Evolutionary conservation across 768 basidiomycete genomes (phyloP).

Genomic region (Leccinum broughii): DNA sequence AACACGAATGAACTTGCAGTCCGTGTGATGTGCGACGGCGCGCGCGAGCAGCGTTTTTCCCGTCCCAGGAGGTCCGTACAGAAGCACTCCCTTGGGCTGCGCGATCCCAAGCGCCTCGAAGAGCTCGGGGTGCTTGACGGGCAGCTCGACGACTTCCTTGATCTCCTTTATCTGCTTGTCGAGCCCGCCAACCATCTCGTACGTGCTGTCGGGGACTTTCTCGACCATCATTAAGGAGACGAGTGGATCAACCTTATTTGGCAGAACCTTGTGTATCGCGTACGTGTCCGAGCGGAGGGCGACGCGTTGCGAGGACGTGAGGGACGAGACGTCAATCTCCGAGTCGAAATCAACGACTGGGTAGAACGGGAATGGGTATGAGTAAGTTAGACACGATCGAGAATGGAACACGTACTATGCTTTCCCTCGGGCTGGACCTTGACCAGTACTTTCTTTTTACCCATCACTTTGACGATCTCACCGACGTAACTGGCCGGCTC

Average conservation of each 20-base stretch:
- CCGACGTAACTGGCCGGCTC: conserved; percentile 98
- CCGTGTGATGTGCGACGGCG: conserved; percentile 96
- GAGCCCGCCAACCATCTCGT: conserved; percentile 99
- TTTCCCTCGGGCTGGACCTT: conserved; percentile 99
- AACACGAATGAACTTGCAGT: conserved; percentile 73
- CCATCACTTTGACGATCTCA: conserved; percentile 98
- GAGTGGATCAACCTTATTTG: conserved; percentile 97
- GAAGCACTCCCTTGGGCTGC: neutral
- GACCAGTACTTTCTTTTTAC: conserved; percentile 97
- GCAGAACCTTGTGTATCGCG: conserved; percentile 93
- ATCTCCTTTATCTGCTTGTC: conserved; percentile 99
- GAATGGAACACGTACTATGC: conserved; percentile 73
- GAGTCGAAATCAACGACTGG: conserved; percentile 92
- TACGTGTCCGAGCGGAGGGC: conserved; percentile 96
- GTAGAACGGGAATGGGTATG: neutral
- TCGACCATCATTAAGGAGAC: conserved; percentile 99
- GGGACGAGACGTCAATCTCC: conserved; percentile 75
- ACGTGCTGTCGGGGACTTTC: conserved; percentile 98
- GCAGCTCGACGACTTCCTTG: conserved; percentile 97
- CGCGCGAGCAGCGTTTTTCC: conserved; percentile 28
- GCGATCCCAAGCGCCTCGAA: conserved; percentile 82
- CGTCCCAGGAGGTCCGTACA: neutral
- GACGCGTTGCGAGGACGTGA: conserved; percentile 87
- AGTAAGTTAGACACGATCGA: neutral
- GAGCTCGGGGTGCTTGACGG: conserved; percentile 96